phyloP scores from a whole-genome alignment of 306 rosid genomes.

The Acacia melanoxylon region DNA sequence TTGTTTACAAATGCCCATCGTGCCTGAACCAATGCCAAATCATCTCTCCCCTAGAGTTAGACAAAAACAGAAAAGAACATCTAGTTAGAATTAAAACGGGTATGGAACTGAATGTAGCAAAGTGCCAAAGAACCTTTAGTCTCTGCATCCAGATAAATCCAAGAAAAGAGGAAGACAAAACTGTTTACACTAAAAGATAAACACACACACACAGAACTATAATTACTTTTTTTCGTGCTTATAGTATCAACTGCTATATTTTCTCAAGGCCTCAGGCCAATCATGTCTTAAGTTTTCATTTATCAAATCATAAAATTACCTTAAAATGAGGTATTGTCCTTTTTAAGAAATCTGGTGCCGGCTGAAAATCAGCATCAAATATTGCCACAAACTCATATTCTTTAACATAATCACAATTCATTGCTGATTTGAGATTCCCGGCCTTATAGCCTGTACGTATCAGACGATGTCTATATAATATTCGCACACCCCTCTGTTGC shows the following conservation, averaged over 20 bases:
- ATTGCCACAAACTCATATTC: constrained; percentile 95
- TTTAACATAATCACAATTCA: constrained; percentile 93
- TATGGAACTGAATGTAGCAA: background rate
- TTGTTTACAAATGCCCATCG: constrained; percentile 98
- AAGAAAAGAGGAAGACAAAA: constrained; percentile 8
- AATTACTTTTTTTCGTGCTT: constrained; percentile 10
- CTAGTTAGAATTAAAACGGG: constrained; percentile 12
- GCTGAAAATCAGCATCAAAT: constrained; percentile 98
- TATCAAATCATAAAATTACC: constrained; percentile 48
- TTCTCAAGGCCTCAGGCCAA: constrained; percentile 5
- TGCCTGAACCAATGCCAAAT: constrained; percentile 90
- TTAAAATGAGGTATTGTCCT: constrained; percentile 91
- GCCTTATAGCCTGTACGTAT: constrained; percentile 96
- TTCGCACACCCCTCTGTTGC: constrained; percentile 88
- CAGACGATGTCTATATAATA: constrained; percentile 87
- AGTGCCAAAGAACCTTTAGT: background rate
- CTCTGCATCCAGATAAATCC: constrained; percentile 19
- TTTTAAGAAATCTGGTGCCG: constrained; percentile 92
- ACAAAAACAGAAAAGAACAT: background rate
- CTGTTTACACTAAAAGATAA: background rate
- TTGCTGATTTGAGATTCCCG: constrained; percentile 98
- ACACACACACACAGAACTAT: background rate
- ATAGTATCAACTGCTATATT: constrained; percentile 8
- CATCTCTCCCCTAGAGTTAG: constrained; percentile 78
- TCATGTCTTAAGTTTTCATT: background rate